Conservation (phyloP, 179 eudicot species). For the Silene noctiflora region DNA sequence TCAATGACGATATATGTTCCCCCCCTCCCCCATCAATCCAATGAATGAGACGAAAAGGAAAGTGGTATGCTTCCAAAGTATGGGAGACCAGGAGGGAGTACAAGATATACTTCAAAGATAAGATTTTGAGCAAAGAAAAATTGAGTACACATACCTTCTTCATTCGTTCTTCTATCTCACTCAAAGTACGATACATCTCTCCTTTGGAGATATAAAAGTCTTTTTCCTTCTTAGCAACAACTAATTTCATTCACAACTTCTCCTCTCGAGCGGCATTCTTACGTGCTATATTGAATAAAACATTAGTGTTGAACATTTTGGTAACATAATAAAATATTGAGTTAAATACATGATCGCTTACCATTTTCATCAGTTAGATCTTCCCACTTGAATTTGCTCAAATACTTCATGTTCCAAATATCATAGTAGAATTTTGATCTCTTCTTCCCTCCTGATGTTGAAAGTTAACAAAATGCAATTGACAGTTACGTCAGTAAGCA, state of each 20-base stretch:
- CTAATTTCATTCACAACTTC: constrained; percentile 70
- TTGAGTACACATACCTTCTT: constrained; percentile 52
- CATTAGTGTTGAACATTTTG: neutral
- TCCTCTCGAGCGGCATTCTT: constrained; percentile 75
- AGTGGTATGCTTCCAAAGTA: neutral
- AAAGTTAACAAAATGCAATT: neutral
- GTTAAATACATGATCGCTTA: constrained; percentile 26
- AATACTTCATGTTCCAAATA: constrained; percentile 89
- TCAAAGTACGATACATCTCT: constrained; percentile 64
- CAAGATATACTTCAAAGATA: neutral
- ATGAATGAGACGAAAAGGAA: neutral
- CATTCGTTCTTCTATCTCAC: constrained; percentile 65
- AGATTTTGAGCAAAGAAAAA: neutral
- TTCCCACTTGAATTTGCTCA: constrained; percentile 98
- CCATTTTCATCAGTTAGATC: constrained; percentile 85
- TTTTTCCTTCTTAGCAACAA: constrained; percentile 80
- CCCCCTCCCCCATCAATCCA: no score
- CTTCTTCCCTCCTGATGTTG: constrained; percentile 75
- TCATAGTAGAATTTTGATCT: constrained; percentile 78
- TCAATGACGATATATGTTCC: no score
- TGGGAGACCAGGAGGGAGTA: neutral
- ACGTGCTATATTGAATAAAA: constrained; percentile 39
- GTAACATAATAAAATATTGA: neutral
- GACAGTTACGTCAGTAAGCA: no score
- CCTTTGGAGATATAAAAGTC: constrained; percentile 78